Evolutionary conservation across 768 basidiomycete species (phyloP), one percentile per base, ranked within the genome.

Genomic region (Russula sp.): DNA sequence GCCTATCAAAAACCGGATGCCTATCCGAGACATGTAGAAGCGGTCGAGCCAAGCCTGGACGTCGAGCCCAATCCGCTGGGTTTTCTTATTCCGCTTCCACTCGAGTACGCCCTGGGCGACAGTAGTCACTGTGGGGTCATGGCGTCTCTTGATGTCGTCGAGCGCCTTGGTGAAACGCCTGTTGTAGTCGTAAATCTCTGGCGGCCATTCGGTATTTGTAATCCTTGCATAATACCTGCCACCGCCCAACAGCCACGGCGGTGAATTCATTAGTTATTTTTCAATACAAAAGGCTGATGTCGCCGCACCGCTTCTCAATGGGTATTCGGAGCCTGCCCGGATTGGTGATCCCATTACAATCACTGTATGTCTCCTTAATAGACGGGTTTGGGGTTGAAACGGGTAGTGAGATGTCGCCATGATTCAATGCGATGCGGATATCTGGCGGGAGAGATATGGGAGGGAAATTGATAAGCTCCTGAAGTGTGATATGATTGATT

Each of bases 91-190:
- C 38, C 85, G 81, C 73, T 98, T 98, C 94, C 94, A 98, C 73
- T 99, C 96, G 64, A 98, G 79, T 5, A 99, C 90, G 54, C 96
- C 96, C 75, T 96, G 94, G 0, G 92, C 94, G 62, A 98, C 91
- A 9, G 95, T 97, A 7, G 96, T 95, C 9, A 98, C 97, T 0
- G 97, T 98, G 0, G 96, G 96, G 72, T 98, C 96, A 75, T 99
- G 97, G 13, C 97, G 81, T 62, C 81, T 84, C 79, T 99, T 99
- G 80, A 99, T 95, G 26, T 84, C 78, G 52, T 95, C 89, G 10
- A 98, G 81, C 40, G 85, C 75, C 69, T 87, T 88, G 5, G 97
- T 99, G 78, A 99, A 98, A 9, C 85, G 81, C 28, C 85, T 84
- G 75, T 98, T 98, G 79, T 93, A 97, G 69, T 96, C 94, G 69